Conservation (phyloP, 2,329 filamentous ascomycete species). For the Aureobasidium lini region DNA sequence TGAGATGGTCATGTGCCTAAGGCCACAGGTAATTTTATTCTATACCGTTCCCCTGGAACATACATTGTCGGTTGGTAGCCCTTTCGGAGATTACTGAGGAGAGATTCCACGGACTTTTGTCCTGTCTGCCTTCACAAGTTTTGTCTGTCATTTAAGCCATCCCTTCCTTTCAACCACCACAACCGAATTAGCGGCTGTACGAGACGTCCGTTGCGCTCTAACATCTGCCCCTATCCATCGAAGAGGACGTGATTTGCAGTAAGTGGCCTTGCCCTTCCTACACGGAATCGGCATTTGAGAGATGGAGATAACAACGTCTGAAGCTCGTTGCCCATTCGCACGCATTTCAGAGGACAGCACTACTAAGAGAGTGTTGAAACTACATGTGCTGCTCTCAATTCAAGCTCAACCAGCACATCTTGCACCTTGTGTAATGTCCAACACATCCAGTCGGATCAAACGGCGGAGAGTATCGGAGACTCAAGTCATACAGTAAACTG, state of each 20-base stretch:
- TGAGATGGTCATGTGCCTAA: neutral
- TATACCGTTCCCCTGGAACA: neutral
- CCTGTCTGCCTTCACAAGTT: neutral
- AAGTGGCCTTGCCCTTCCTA: neutral
- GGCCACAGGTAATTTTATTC: neutral
- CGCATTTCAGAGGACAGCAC: neutral
- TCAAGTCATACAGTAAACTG: neutral
- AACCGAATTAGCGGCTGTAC: neutral
- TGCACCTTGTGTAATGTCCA: neutral
- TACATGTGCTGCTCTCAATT: neutral
- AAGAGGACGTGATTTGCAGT: neutral
- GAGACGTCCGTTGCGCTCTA: too few species aligned
- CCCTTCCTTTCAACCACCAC: too few species aligned
- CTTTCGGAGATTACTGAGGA: slow-evolving; percentile 9
- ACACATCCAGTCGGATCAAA: neutral
- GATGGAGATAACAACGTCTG: neutral
- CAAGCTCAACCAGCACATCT: neutral
- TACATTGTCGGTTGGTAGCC: neutral
- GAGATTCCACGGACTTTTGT: neutral
- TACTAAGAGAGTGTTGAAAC: neutral
- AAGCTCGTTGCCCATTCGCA: too few species aligned
- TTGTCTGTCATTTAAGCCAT: neutral
- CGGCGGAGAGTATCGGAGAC: neutral
- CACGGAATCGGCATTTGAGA: neutral
- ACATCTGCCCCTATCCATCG: neutral